These are phyloP conservation scores for Colletotrichum simmondsii DNA, from an alignment of 2,329 filamentous ascomycete species.

Conservation along the genomic window DNA sequence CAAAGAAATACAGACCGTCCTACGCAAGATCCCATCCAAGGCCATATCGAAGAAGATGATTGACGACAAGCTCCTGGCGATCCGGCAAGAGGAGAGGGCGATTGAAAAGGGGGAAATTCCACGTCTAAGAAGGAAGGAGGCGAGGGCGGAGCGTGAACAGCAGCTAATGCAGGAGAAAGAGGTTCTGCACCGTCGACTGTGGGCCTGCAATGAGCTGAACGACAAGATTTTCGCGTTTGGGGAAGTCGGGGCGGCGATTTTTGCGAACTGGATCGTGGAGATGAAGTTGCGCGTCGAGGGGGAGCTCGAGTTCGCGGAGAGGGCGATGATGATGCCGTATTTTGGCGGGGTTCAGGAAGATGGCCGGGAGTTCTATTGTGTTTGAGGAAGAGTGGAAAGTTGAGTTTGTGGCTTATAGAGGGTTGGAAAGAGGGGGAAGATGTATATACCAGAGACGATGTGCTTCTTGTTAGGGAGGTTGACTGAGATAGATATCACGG, in stretches of 20 bases:
- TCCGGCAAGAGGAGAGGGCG: neutral
- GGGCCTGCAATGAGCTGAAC: neutral
- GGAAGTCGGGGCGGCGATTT: neutral
- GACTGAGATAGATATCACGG: neutral
- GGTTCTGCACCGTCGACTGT: too few relatives aligned
- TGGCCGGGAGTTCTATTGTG: neutral
- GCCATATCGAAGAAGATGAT: neutral
- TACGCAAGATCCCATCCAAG: neutral
- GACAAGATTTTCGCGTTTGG: neutral
- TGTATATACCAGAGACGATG: neutral
- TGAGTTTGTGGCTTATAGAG: neutral
- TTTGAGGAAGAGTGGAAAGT: neutral
- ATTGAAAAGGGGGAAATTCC: neutral
- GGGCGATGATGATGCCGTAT: neutral
- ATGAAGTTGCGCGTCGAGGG: neutral
- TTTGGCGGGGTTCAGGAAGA: neutral
- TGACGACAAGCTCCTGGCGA: neutral
- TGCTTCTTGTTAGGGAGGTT: neutral
- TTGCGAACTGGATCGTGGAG: neutral
- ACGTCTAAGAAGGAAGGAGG: too few relatives aligned
- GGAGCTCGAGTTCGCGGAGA: conserved; percentile 1
- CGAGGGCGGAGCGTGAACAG: neutral
- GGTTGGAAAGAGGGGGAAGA: neutral
- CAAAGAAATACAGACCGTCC: neutral
- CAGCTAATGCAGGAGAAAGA: neutral